phyloP scores from a whole-genome alignment of 2,329 filamentous ascomycete genomes.

The Talaromyces albobiverticillius region DNA sequence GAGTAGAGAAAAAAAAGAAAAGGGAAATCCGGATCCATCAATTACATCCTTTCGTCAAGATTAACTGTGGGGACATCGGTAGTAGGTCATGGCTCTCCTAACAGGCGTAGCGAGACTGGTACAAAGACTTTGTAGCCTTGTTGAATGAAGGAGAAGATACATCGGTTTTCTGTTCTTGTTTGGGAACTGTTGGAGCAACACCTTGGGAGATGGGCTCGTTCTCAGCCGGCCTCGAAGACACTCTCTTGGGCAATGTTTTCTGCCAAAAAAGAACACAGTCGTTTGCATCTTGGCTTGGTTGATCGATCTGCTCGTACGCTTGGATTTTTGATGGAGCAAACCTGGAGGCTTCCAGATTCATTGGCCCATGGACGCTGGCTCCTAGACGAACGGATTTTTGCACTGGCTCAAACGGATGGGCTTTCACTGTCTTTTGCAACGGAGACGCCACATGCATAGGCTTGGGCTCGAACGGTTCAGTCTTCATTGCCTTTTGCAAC shows the following conservation, averaged over 20 bases:
- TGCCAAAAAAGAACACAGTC: constrained; percentile 4
- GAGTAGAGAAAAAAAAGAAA: neutral
- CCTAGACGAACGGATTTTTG: constrained; percentile 13
- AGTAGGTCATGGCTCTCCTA: neutral
- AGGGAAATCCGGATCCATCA: neutral
- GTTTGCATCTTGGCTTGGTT: neutral
- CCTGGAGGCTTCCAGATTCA: neutral
- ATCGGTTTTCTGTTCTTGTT: neutral
- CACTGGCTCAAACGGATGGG: constrained; percentile 15
- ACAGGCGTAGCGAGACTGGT: constrained; percentile 1
- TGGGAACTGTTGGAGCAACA: neutral
- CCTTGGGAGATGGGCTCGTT: neutral
- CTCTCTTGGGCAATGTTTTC: constrained; percentile 5
- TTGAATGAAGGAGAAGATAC: neutral
- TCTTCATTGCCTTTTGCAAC: too few relatives aligned
- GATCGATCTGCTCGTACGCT: neutral
- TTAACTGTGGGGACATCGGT: neutral
- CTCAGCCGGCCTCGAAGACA: neutral
- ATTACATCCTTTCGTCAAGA: neutral
- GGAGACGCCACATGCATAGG: constrained; percentile 1
- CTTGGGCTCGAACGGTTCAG: neutral
- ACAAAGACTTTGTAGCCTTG: neutral
- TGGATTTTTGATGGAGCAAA: neutral
- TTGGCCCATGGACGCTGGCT: neutral
- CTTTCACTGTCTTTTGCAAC: constrained; percentile 15